Evolutionary conservation across 768 basidiomycete species (phyloP), one percentile per base, ranked within the genome.

Genomic region (Phlegmacium glaucopus): DNA sequence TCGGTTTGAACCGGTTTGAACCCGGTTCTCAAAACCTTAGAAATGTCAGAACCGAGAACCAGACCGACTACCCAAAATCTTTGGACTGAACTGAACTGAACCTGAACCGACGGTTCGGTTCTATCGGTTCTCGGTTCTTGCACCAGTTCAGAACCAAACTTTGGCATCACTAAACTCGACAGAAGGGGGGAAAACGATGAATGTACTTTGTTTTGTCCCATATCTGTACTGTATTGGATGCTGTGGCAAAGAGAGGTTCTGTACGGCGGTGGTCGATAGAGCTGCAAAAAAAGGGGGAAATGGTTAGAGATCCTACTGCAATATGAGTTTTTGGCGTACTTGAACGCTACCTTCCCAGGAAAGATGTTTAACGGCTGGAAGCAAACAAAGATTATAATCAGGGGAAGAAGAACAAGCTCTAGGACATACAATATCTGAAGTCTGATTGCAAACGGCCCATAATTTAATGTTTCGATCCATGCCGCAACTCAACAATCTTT

Each of bases 171-270:
- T n/a, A n/a, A n/a, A n/a, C n/a, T n/a, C n/a, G n/a, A n/a, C n/a
- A n/a, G n/a, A n/a, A n/a, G n/a, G n/a, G n/a, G n/a, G n/a, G n/a
- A n/a, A n/a, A n/a, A n/a, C n/a, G n/a, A n/a, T n/a, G n/a, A 18
- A 59, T 82, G n/a, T 46, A 92, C 90, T 92, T 92, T 30, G 87
- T 94, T 67, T 97, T 93, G 57, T 99, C 96, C 96, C 96, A 99
- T 55, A 99, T 78, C 64, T 98, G 95, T 6, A 99, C 94, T 40
- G 80, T 78, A 57, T 87, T 91, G 0, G 93, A 95, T 2, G 93
- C 94, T 0, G 95, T 94, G 1, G 94, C 95, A 57, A 99, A 99
- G 4, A 93, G 66, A n/a, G 86, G 74, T 48, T 94, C 89, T 29
- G 81, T 80, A 39, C 87, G 79, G 62, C 98, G 96, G 61, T 97